Evolutionary conservation across 257 asterid genomes (phyloP), one percentile per base, ranked within the genome.

Genomic region (Fraxinus americana): DNA sequence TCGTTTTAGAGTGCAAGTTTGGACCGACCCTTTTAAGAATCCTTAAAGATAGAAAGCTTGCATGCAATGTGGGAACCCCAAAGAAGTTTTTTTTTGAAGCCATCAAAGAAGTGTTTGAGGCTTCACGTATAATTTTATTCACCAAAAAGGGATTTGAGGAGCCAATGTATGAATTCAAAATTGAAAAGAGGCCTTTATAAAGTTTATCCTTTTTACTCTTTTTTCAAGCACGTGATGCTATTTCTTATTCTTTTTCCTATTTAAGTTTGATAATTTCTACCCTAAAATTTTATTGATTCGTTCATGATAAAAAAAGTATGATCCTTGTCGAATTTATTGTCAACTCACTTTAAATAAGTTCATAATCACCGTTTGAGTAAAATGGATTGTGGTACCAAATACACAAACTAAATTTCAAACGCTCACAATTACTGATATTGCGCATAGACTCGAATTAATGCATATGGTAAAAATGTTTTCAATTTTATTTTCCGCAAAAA

Each of bases 31-130:
- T 79, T 41, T 59, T 41, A 79, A 75, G 86, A 82, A 82, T 82
- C 84, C 82, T 77, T 70, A 82, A 85, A 79, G 84, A 52, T 74
- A 79, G 84, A 82, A 86, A 85, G 86, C 88, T 85, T 82, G 88
- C 84, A 82, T 39, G 85, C 83, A 84, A 48, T 32, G 83, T 71
- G 54, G 57, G 81, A 81, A 79, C 81, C 81, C 4, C 4, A 32
- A 32, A 32, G 35, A 32, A 32, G 35, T 32, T 32, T 4, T 1
- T 32, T 32, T 32, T 32, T 32, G 35, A 2, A 32, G 35, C 35
- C 35, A 2, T 79, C 76, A 72, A 41, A 73, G 2, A 68, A 76
- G 79, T 5, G 1, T 71, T 35, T 65, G 11, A 69, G 25, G 57
- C 21, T 77, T 74, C 71, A 77, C 17, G 50, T 32, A 78, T 59